Conservation (phyloP, 2,329 filamentous ascomycete genomes). For the Nigrospora sphaerica region DNA sequence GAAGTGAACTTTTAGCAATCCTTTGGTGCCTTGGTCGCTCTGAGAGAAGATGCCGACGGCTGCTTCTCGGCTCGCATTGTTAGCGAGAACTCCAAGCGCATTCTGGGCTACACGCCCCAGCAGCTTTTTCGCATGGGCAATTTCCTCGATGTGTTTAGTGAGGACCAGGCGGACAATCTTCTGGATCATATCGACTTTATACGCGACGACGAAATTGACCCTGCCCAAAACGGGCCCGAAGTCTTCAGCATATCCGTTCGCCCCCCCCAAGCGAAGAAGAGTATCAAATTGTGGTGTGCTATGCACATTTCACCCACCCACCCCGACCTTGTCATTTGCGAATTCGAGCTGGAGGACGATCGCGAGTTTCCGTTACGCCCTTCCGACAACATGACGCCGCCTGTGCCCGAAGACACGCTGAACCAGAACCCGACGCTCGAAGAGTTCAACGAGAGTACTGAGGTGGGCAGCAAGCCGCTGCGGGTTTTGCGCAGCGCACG, state of each 20-base stretch:
- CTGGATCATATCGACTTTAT: slow-evolving; percentile 86
- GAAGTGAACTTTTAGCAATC: slow-evolving; percentile 38
- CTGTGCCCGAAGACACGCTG: slow-evolving; percentile 66
- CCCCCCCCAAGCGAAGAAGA: slow-evolving; percentile 39
- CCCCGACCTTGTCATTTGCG: slow-evolving; percentile 70
- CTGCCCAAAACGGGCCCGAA: slow-evolving; percentile 69
- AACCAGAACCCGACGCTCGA: slow-evolving; percentile 65
- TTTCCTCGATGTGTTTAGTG: slow-evolving; percentile 76
- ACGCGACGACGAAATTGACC: slow-evolving; percentile 72
- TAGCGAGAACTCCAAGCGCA: slow-evolving; percentile 70
- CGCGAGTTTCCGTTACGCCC: slow-evolving; percentile 60
- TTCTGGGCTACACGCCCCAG: slow-evolving; percentile 71
- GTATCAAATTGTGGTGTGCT: slow-evolving; percentile 76
- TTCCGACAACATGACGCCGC: slow-evolving; percentile 48
- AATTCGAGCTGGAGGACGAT: slow-evolving; percentile 84
- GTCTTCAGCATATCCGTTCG: slow-evolving; percentile 75
- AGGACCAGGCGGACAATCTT: slow-evolving; percentile 78
- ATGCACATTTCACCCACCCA: slow-evolving; percentile 68
- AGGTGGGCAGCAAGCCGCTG: slow-evolving; percentile 69
- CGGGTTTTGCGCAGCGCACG: slow-evolving; percentile 68
- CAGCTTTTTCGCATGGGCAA: slow-evolving; percentile 67
- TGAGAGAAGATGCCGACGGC: slow-evolving; percentile 64
- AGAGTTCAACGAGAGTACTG: slow-evolving; percentile 69
- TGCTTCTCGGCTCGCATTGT: slow-evolving; percentile 64
- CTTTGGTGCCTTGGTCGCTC: slow-evolving; percentile 70